Evolutionary conservation across 129 eudicot species (phyloP), one percentile per base, ranked within the genome.

Genomic region (Centrapalus pauciflorus): DNA sequence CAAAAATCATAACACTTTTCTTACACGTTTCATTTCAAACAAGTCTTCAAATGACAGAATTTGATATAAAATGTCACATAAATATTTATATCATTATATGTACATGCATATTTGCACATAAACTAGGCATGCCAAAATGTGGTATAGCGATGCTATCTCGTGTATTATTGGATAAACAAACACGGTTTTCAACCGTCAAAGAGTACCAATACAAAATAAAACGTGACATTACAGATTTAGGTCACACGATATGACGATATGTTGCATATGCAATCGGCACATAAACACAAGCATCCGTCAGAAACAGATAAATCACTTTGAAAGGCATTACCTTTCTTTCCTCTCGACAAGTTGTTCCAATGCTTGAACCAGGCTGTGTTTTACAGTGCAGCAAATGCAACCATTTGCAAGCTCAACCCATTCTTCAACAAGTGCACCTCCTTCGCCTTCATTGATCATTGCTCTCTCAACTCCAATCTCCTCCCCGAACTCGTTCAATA

Each of bases 401-500:
- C 98, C 98, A 83, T 92, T 92, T 30, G 96, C 94, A 37, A 92
- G 90, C 84, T 92, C 98, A 61, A 92, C 98, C 98, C 98, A 92
- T 55, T 92, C 98, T 72, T 92, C 96, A 34, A 92, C 98, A 29
- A 92, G 82, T 4, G 88, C 96, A 12, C 98, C 91, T 25, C 79
- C 96, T 55, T 92, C 96, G 8, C 98, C 98, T 75, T 88, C 95
- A 71, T 92, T 88, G 64, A 92, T 92, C 98, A 92, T 92, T 0
- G 98, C 98, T 67, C 98, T 83, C 74, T 92, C 98, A 48, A 92
- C 98, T 24, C 98, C 98, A 66, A 92, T 83, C 80, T 92, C 98
- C 37, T 92, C 96, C 66, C 98, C 98, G 67, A 92, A 92, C 77
- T 92, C 98, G 48, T 92, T 92, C 85, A 92, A 73, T 74, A 92